Conservation (phyloP, 1,139 yeast genomes). For the Lipomyces yarrowii region DNA sequence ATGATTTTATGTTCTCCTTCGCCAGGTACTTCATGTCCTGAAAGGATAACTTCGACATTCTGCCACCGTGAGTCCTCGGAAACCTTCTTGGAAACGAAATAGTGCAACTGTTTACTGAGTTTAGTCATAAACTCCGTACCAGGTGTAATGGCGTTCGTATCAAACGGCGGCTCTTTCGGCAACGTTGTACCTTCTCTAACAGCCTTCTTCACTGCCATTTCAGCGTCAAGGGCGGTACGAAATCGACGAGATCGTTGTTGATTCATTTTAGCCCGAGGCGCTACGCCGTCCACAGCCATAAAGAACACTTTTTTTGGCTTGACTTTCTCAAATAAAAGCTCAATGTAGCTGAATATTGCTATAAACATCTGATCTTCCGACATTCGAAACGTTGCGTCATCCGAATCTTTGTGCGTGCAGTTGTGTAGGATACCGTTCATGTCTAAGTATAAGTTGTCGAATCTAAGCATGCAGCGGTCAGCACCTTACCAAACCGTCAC, state of each 20-base stretch:
- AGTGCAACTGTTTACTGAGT: conserved; percentile 76
- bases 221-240: conserved; percentile 91
- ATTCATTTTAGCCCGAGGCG: conserved; percentile 98
- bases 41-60: conserved; percentile 74
- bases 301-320: conserved; percentile 85
- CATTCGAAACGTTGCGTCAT: conserved; percentile 60
- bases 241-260: conserved; percentile 96
- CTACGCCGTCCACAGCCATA: conserved; percentile 99
- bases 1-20: conserved; percentile 99
- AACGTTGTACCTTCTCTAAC: conserved; percentile 61
- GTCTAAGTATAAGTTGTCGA: conserved; percentile 91
- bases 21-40: conserved; percentile 96
- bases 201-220: conserved; percentile 67
- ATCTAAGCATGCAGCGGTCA: conserved; percentile 41
- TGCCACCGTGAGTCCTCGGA: conserved; percentile 92
- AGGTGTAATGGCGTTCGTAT: conserved; percentile 97
- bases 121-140: conserved; percentile 98
- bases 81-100: conserved; percentile 88
- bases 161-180: conserved; percentile 63
- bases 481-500: background rate
- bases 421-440: conserved; percentile 97
- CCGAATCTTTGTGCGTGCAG: conserved; percentile 71
- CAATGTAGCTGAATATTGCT: conserved; percentile 92
- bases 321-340: conserved; percentile 85
- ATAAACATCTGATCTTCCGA: conserved; percentile 92